Conservation (phyloP, 2,329 filamentous ascomycete genomes). For the Thelonectria blattea region DNA sequence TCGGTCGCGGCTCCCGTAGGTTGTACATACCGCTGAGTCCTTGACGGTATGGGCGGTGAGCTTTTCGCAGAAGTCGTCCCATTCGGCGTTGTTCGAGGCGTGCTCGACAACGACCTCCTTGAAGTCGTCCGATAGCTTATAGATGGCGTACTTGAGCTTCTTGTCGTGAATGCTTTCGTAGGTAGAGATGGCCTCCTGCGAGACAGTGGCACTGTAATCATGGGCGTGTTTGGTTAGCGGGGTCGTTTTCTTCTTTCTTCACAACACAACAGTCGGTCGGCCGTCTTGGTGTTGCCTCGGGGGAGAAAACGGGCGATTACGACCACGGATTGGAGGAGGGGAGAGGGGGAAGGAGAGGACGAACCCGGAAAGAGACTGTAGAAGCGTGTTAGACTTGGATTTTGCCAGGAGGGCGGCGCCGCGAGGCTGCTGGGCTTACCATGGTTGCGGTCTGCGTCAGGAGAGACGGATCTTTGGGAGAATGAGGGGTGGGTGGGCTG, state of each 20-base stretch:
- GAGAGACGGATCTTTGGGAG: conserved; percentile 36
- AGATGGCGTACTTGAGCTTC: conserved; percentile 86
- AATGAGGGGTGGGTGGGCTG: conserved; percentile 34
- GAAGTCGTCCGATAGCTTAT: conserved; percentile 84
- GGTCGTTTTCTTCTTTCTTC: conserved; percentile 19
- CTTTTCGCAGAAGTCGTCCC: conserved; percentile 76
- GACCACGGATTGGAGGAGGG: conserved; percentile 1
- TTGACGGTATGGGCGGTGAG: conserved; percentile 76
- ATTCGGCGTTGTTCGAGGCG: conserved; percentile 70
- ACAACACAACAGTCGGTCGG: too few species aligned
- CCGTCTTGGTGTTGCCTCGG: conserved; percentile 3
- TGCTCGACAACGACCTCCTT: conserved; percentile 84
- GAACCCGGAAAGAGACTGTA: conserved; percentile 72
- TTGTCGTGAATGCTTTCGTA: conserved; percentile 87
- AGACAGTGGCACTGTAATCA: conserved; percentile 68
- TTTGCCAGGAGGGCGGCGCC: neutral
- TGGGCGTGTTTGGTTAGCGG: conserved; percentile 33
- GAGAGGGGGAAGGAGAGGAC: conserved; percentile 28
- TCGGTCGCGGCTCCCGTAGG: neutral
- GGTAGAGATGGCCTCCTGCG: conserved; percentile 70
- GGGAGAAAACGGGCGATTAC: conserved; percentile 12
- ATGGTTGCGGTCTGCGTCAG: conserved; percentile 47
- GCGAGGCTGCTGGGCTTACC: conserved; percentile 41
- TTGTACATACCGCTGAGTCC: conserved; percentile 64
- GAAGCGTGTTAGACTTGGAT: conserved; percentile 27